phyloP scores from a whole-genome alignment of 345 rosid genomes.

The Cardiospermum halicacabum region DNA sequence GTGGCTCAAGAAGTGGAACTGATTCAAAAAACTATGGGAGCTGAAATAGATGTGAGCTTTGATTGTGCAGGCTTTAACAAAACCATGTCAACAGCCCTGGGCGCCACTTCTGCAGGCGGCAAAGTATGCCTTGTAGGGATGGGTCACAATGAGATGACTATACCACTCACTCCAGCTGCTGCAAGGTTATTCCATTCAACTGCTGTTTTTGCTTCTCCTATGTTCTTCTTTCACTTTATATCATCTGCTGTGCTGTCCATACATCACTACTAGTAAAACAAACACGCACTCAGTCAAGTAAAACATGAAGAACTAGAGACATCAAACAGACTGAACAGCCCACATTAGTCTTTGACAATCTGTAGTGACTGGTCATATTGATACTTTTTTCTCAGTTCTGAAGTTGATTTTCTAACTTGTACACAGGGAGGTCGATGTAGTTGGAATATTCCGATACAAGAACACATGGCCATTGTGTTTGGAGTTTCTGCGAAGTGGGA shows the following conservation, averaged over 20 bases:
- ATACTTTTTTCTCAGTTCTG: background rate
- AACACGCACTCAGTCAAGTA: too few relatives aligned
- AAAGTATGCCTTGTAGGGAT: constrained; percentile 90
- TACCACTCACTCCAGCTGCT: constrained; percentile 85
- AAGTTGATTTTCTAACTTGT: background rate
- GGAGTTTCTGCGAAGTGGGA: constrained; percentile 63
- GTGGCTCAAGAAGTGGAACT: constrained; percentile 54
- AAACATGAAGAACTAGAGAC: background rate
- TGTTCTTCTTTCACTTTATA: background rate
- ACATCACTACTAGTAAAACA: background rate
- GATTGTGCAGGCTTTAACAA: constrained; percentile 89
- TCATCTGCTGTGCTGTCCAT: too few relatives aligned
- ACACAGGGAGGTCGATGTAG: constrained; percentile 79
- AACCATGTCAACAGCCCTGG: constrained; percentile 81
- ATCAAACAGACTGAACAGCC: background rate
- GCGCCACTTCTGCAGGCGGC: constrained; percentile 76
- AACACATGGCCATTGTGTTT: constrained; percentile 94
- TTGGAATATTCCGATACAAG: constrained; percentile 72
- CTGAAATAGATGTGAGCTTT: constrained; percentile 62
- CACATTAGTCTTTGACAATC: background rate
- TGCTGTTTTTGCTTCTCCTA: background rate
- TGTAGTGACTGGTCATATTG: background rate
- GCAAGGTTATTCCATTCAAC: constrained; percentile 48
- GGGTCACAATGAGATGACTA: constrained; percentile 72
- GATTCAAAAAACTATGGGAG: constrained; percentile 58